These are phyloP conservation scores for Hypoxylon fragiforme DNA, from an alignment of 495 filamentous ascomycete genomes.

Conservation along the genomic window DNA sequence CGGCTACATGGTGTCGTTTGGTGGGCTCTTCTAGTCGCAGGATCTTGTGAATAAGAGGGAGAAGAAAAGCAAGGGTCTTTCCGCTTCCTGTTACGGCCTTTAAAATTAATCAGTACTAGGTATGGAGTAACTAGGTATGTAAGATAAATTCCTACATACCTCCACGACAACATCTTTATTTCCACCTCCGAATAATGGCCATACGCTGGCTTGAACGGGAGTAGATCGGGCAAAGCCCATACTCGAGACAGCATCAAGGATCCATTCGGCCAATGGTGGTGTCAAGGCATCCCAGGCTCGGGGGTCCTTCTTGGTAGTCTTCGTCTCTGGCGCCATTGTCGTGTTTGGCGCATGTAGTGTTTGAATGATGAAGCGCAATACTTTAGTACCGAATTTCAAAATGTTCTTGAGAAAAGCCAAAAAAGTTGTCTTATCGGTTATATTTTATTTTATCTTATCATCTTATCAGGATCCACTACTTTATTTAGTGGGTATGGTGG, in stretches of 20 bases:
- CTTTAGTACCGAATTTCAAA: too few relatives aligned
- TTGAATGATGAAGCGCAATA: neutral
- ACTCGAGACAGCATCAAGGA: conserved; percentile 76
- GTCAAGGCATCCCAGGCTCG: conserved; percentile 80
- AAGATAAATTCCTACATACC: conserved; percentile 32
- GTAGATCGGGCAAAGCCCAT: conserved; percentile 90
- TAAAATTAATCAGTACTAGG: too few relatives aligned
- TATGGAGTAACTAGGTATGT: conserved; percentile 1
- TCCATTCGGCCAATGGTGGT: conserved; percentile 85
- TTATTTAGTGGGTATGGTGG: too few relatives aligned
- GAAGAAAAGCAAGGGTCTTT: conserved; percentile 89
- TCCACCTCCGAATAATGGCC: conserved; percentile 80
- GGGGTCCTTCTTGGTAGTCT: conserved; percentile 45
- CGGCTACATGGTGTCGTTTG: conserved; percentile 86
- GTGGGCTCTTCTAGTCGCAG: conserved; percentile 70
- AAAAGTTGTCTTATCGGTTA: too few relatives aligned
- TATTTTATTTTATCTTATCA: too few relatives aligned
- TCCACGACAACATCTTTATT: conserved; percentile 98
- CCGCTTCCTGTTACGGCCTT: conserved; percentile 91
- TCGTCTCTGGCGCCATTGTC: conserved; percentile 44
- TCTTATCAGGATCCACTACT: too few relatives aligned
- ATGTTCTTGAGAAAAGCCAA: too few relatives aligned
- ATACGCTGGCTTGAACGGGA: conserved; percentile 83
- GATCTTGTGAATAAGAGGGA: conserved; percentile 85
- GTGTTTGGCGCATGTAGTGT: conserved; percentile 1